Conservation (phyloP, 164 flowering plant genomes). For the Sedum album region DNA sequence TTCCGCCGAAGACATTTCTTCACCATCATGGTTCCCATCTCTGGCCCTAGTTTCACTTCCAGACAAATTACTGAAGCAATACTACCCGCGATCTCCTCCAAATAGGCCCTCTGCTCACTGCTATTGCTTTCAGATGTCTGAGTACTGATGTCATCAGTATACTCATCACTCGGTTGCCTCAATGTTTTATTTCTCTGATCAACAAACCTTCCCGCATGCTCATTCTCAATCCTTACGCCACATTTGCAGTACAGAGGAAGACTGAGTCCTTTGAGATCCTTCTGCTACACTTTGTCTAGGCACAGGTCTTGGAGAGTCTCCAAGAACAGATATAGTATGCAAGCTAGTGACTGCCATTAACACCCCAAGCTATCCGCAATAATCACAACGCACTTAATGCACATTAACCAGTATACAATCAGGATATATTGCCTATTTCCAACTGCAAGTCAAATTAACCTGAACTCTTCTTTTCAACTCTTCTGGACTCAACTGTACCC, state of each 20-base stretch:
- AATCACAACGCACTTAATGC: neutral
- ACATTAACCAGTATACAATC: neutral
- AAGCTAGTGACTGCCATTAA: slow-evolving; percentile 64
- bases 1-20: slow-evolving; percentile 38
- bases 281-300: slow-evolving; percentile 26
- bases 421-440: neutral
- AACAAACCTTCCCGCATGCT: slow-evolving; percentile 29
- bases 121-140: slow-evolving; percentile 16
- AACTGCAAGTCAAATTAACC: neutral
- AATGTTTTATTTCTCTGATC: slow-evolving; percentile 25
- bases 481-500: neutral
- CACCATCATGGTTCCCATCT: slow-evolving; percentile 16
- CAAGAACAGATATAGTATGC: slow-evolving; percentile 63
- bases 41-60: slow-evolving; percentile 20
- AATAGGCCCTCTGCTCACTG: slow-evolving; percentile 18
- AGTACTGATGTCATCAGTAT: slow-evolving; percentile 13
- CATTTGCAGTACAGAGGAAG: slow-evolving; percentile 54
- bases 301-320: slow-evolving; percentile 34
- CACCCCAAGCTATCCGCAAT: neutral
- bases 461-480: neutral
- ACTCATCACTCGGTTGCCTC: slow-evolving; percentile 22
- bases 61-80: slow-evolving; percentile 21
- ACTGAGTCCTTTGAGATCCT: slow-evolving; percentile 28
- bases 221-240: slow-evolving; percentile 69
- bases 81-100: slow-evolving; percentile 22